These are phyloP conservation scores for Cystobasidiopsis lactophilus DNA, from an alignment of 768 basidiomycete species.

Conservation along the genomic window DNA sequence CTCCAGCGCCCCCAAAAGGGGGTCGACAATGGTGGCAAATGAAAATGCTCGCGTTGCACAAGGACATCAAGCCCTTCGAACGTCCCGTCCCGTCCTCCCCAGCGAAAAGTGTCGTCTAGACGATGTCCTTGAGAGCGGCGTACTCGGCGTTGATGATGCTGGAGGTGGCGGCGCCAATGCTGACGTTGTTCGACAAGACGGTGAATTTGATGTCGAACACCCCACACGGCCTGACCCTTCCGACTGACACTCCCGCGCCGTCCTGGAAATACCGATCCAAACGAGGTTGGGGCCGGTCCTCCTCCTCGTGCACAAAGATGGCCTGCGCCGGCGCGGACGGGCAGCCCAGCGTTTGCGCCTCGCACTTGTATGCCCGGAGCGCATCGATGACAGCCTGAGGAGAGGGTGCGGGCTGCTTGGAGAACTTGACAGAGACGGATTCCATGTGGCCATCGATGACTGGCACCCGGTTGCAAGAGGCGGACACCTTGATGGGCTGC, in stretches of 20 bases:
- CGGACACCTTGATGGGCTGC: constrained; percentile 71
- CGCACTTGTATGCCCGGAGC: constrained; percentile 47
- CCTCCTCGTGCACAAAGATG: constrained; percentile 76
- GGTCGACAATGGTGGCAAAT: too few species aligned
- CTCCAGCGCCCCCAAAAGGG: too few species aligned
- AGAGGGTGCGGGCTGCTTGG: constrained; percentile 52
- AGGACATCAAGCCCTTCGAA: too few species aligned
- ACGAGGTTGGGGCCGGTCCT: constrained; percentile 81
- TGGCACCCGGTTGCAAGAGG: constrained; percentile 81
- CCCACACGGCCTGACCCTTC: constrained; percentile 66
- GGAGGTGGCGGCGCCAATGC: constrained; percentile 86
- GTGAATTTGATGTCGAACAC: constrained; percentile 95
- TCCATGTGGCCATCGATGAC: constrained; percentile 90
- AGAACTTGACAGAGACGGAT: constrained; percentile 68
- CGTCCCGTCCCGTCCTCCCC: too few species aligned
- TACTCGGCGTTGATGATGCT: constrained; percentile 70
- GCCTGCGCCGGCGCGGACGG: constrained; percentile 69
- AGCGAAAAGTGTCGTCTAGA: constrained; percentile 3
- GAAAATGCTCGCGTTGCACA: too few species aligned
- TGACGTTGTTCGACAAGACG: constrained; percentile 75
- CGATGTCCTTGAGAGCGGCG: constrained; percentile 17
- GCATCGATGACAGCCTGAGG: constrained; percentile 73
- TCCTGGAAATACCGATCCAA: constrained; percentile 73
- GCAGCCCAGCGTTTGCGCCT: constrained; percentile 48
- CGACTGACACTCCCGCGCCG: constrained; percentile 77